These are phyloP conservation scores for Acanthamoeba lenticulata DNA, from an alignment of 208 protist genomes.

Conservation along the genomic window DNA sequence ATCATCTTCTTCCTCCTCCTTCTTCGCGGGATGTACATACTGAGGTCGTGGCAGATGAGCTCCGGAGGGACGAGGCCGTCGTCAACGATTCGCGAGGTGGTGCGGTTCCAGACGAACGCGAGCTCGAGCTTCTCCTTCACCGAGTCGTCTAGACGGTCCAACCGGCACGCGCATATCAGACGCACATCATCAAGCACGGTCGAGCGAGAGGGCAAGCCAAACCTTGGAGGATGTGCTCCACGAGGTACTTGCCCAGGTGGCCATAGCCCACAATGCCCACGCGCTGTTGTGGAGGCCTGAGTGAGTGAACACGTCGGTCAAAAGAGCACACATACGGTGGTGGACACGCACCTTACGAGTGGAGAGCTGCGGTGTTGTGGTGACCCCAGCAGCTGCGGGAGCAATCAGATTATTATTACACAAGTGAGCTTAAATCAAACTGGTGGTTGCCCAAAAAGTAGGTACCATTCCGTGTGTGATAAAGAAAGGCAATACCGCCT, in stretches of 20 bases:
- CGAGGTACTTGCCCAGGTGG: conserved; percentile 53
- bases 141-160: not conserved
- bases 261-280: conserved; percentile 66
- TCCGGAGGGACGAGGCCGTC: conserved; percentile 24
- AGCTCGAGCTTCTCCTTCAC: conserved; percentile 60
- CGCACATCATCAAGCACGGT: not conserved
- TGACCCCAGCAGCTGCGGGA: too few species aligned
- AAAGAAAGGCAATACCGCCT: too few species aligned
- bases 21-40: too few species aligned
- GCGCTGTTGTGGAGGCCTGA: too few species aligned
- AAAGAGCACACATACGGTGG: not conserved
- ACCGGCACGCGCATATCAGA: not conserved
- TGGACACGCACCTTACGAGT: too few species aligned
- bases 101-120: conserved; percentile 78
- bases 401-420: too few species aligned
- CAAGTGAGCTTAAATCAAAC: too few species aligned
- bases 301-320: not conserved
- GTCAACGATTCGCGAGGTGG: conserved; percentile 47
- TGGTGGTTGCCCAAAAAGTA: too few species aligned
- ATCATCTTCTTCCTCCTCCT: too few species aligned
- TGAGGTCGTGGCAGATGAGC: conserved; percentile 63
- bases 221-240: not conserved
- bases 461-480: too few species aligned
- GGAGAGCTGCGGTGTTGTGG: too few species aligned
- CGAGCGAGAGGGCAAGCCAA: not conserved